A percentile compares a stretch with the other conserved stretches of the same genome.
Evolutionary conservation across 306 rosid genomes (phyloP).

Genomic region (Astragalus membranaceus): DNA sequence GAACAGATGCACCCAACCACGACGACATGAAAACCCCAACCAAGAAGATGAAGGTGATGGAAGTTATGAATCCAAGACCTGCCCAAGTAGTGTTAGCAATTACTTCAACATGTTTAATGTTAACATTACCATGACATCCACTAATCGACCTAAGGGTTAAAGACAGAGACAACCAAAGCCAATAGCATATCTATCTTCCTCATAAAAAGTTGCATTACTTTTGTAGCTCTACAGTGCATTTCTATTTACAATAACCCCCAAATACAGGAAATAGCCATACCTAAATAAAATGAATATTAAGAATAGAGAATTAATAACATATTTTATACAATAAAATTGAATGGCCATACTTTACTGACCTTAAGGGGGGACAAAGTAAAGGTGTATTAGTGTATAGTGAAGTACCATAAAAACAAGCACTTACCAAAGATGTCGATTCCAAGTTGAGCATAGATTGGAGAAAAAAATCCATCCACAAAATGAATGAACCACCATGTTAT

Average conservation of each 20-base stretch:
- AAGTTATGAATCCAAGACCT: constrained; percentile 96
- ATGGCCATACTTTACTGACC: neutral
- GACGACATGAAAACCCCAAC: constrained; percentile 98
- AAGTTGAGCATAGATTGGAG: constrained; percentile 89
- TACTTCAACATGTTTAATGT: constrained; percentile 10
- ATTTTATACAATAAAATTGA: neutral
- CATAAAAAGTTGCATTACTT: neutral
- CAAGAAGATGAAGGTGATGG: constrained; percentile 85
- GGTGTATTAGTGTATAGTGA: neutral
- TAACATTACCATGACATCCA: neutral
- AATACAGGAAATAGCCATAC: neutral
- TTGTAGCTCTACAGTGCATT: neutral
- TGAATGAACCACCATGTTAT: constrained; percentile 99
- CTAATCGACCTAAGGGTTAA: neutral
- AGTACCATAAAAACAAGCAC: constrained; percentile 38
- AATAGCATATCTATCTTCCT: neutral
- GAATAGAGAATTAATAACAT: neutral
- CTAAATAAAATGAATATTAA: neutral
- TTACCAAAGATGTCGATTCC: constrained; percentile 91
- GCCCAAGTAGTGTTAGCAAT: constrained; percentile 18
- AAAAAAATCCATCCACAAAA: constrained; percentile 92
- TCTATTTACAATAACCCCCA: neutral
- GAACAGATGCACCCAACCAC: constrained; percentile 98
- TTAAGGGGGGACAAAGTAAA: neutral
- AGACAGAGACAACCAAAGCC: neutral